Percentiles rank a stretch among this genome's conserved stretches.
These are phyloP conservation scores for Kregervanrija pseudodelftensis DNA, from an alignment of 805 yeast genomes.

Conservation along the genomic window DNA sequence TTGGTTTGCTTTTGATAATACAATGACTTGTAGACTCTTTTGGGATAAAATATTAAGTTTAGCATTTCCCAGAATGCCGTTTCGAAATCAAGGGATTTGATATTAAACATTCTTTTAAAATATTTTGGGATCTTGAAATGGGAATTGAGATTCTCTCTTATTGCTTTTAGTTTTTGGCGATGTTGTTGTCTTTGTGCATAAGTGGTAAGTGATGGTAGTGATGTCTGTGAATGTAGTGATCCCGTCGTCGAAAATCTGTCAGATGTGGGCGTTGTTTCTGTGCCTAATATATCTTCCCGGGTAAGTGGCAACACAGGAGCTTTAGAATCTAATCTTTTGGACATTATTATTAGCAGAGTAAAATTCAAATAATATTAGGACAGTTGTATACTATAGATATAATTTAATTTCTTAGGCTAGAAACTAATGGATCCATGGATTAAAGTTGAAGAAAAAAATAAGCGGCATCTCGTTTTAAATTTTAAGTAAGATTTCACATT, in stretches of 20 bases:
- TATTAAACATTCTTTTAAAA: constrained; percentile 47
- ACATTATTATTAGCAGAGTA: background rate
- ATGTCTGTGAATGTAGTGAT: constrained; percentile 9
- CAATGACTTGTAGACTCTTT: constrained; percentile 72
- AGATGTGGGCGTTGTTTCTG: background rate
- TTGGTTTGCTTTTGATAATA: constrained; percentile 78
- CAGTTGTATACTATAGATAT: too few species aligned
- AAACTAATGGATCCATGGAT: too few species aligned
- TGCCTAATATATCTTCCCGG: constrained; percentile 11
- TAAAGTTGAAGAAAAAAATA: too few species aligned
- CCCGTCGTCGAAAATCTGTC: constrained; percentile 3
- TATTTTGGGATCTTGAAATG: constrained; percentile 22
- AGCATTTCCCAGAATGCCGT: constrained; percentile 90
- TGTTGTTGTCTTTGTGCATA: constrained; percentile 10
- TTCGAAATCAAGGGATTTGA: constrained; percentile 83
- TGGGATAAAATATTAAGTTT: constrained; percentile 65
- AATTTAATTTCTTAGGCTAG: too few species aligned
- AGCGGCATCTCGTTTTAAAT: too few species aligned
- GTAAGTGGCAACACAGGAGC: constrained; percentile 12
- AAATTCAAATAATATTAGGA: too few species aligned
- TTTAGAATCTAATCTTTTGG: constrained; percentile 3
- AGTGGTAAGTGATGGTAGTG: constrained; percentile 10
- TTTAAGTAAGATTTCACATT: too few species aligned
- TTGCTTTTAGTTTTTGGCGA: constrained; percentile 2
- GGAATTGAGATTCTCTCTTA: constrained; percentile 9